Conservation (phyloP, 352 stramenopile species). For the Phytopythium cucurbitacearum region DNA sequence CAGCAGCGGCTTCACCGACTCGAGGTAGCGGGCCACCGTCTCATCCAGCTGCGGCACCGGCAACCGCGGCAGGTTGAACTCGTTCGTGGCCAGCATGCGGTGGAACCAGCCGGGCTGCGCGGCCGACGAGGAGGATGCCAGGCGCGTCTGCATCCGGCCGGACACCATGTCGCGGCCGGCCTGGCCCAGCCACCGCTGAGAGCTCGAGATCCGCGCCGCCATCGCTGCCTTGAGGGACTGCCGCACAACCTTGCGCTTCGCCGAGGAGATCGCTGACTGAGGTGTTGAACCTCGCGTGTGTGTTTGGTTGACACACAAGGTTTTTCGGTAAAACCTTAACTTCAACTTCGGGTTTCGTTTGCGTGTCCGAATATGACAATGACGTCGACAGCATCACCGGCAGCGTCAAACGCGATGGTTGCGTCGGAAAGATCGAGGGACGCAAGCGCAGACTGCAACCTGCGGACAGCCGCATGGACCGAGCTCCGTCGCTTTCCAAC, state of each 20-base stretch:
- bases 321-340: slow-evolving; percentile 28
- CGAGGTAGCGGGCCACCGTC: slow-evolving; percentile 85
- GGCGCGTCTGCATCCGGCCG: background rate
- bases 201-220: background rate
- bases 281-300: background rate
- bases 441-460: too few species aligned
- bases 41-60: slow-evolving; percentile 88
- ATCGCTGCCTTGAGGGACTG: background rate
- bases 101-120: slow-evolving; percentile 65
- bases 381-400: slow-evolving; percentile 11
- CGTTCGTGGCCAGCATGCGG: slow-evolving; percentile 69
- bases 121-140: background rate
- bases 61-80: slow-evolving; percentile 75
- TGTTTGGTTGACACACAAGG: slow-evolving; percentile 5
- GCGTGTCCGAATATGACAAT: slow-evolving; percentile 8
- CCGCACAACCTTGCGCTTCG: background rate
- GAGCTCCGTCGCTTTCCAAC: too few species aligned
- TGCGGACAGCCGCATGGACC: too few species aligned
- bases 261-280: too few species aligned
- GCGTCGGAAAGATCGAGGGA: too few species aligned
- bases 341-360: slow-evolving; percentile 19
- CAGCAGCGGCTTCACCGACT: slow-evolving; percentile 77
- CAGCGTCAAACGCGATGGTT: too few species aligned
- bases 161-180: background rate
- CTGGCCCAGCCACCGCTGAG: slow-evolving; percentile 3